These are phyloP conservation scores for Trypanosoma theileri DNA, from an alignment of 208 protist species.

Conservation along the genomic window DNA sequence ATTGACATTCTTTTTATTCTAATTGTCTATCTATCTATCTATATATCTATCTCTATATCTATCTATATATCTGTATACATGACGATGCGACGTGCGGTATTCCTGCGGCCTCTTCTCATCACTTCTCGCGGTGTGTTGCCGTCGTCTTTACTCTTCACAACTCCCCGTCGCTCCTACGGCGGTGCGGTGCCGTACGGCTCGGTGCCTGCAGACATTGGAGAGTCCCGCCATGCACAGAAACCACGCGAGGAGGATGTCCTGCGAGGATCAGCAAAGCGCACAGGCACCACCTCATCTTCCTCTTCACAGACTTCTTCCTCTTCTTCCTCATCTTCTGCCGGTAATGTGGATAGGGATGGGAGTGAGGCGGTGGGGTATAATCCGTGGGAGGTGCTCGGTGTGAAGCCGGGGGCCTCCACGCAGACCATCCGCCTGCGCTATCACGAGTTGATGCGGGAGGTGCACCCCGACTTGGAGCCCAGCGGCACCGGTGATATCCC, in stretches of 20 bases:
- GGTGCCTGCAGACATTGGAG: slow-evolving; percentile 68
- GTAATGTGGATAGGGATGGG: slow-evolving; percentile 5
- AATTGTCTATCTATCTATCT: too few species aligned
- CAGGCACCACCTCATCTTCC: too few species aligned
- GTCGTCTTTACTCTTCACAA: neutral
- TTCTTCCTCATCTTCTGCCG: neutral
- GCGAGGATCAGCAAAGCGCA: neutral
- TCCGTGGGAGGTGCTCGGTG: slow-evolving; percentile 81
- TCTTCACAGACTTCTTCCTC: too few species aligned
- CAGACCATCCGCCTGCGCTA: slow-evolving; percentile 82
- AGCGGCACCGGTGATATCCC: slow-evolving; percentile 78
- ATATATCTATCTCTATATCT: too few species aligned
- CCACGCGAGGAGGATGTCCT: slow-evolving; percentile 56
- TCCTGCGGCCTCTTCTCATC: neutral
- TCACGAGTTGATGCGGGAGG: slow-evolving; percentile 83
- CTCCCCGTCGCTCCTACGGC: neutral
- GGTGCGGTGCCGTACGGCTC: slow-evolving; percentile 44
- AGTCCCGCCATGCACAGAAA: slow-evolving; percentile 42
- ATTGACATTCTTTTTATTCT: too few species aligned
- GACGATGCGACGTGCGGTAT: slow-evolving; percentile 9
- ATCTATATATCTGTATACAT: too few species aligned
- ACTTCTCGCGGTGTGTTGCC: neutral
- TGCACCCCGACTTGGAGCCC: slow-evolving; percentile 78
- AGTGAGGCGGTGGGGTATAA: slow-evolving; percentile 72
- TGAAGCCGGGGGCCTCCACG: slow-evolving; percentile 67